Base-by-base conservation (phyloP, 2,329 filamentous ascomycete species). In the Fusarium sp. region DNA sequence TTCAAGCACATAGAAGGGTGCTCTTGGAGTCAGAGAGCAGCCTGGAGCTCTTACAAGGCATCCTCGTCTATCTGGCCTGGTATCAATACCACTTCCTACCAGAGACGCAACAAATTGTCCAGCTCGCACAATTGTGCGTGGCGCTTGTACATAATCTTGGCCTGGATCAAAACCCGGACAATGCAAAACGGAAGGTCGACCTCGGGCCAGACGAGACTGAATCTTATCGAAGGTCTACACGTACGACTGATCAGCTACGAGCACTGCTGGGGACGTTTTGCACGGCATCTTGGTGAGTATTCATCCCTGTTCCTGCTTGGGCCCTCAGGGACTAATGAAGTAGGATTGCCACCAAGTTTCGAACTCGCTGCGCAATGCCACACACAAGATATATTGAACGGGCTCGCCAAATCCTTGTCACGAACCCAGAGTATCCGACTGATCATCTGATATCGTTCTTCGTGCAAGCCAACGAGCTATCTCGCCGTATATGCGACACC, bases 1-100 rank as follows among this genome's bases (percentile, higher is more conserved):
- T 40, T n/a, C 18, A 62, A 13, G 11, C 46, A 10, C 51, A 62
- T 31, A 56, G 23, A n/a, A 57, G 25, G 29, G 25, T 62, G 2
- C n/a, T 62, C 4, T 20, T 57, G 4, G 38, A 50, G 6, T 57
- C 59, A 16, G 51, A 57, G 9, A 49, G 23, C 4, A 62, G 40
- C 59, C 8, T 57, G 10, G 51, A 62, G 38, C 51, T 62, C 4
- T 29, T 62, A 0, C 51, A 61, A 16, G 58, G 49, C 8, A 10
- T 61, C 2, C 49, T 61, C 2, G n/a, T 61, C 11, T 25, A 55
- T 18, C 9, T 61, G 27, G 58, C 58, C 14, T 61, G 58, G 58
- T 55, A 61, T 34, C 58, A 61, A 27, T 61, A 61, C 38, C 50
- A 61, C 33, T 61, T 31, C 10, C 33, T 36, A 20, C 58, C 50